Percentiles rank a stretch among this genome's conserved stretches.
Conservation (phyloP, 2,329 filamentous ascomycete genomes). For the Anthostomella pinea region DNA sequence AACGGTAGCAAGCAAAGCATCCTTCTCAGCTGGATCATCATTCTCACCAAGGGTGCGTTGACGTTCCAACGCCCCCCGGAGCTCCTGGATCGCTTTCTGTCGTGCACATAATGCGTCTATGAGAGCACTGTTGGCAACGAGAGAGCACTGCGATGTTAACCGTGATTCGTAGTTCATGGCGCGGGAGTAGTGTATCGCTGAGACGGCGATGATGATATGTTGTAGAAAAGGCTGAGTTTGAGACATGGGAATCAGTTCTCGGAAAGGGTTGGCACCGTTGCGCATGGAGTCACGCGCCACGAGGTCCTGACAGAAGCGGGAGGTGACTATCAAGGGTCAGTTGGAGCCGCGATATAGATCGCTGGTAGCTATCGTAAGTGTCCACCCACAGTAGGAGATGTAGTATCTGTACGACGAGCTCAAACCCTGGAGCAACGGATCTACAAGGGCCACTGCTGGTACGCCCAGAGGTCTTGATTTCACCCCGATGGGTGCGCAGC, state of each 20-base stretch:
- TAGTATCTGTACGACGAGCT: conserved; percentile 44
- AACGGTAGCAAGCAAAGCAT: conserved; percentile 46
- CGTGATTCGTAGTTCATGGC: conserved; percentile 36
- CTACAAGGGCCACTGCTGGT: conserved; percentile 38
- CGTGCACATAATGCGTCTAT: conserved; percentile 47
- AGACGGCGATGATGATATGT: conserved; percentile 48
- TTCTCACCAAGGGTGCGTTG: conserved; percentile 5
- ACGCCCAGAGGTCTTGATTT: conserved; percentile 3
- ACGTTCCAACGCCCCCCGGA: conserved; percentile 38
- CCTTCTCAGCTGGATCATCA: conserved; percentile 39
- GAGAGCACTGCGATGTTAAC: conserved; percentile 9
- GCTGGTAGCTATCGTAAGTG: neutral
- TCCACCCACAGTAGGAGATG: conserved; percentile 48
- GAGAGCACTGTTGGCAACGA: conserved; percentile 34
- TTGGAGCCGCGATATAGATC: neutral
- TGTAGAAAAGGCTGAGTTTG: conserved; percentile 44
- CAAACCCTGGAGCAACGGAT: conserved; percentile 56
- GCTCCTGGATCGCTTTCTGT: conserved; percentile 44
- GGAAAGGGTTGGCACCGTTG: conserved; percentile 44
- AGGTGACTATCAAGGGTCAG: conserved; percentile 21
- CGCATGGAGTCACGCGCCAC: conserved; percentile 44
- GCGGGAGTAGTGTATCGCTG: conserved; percentile 49
- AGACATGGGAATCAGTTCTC: conserved; percentile 47
- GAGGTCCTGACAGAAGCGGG: conserved; percentile 51
- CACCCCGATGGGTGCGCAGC: neutral